A percentile compares a stretch with the other conserved stretches of the same genome.
phyloP scores from a whole-genome alignment of 2,329 filamentous ascomycete species.

The Aspergillus texensis region DNA sequence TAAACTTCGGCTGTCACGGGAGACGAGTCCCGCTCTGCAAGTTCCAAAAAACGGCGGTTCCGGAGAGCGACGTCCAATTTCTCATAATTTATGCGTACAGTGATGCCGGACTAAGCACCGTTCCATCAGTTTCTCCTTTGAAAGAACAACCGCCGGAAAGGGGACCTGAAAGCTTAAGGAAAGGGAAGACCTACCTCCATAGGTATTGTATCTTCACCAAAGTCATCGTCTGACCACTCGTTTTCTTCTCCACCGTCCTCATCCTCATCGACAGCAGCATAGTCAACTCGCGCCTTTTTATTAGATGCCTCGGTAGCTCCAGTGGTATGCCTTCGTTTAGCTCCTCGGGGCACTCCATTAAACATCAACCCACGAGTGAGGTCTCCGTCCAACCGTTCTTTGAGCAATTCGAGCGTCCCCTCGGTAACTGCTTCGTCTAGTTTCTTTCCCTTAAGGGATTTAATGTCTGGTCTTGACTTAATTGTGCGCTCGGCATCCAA shows the following conservation, averaged over 20 bases:
- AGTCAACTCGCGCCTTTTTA: slow-evolving; percentile 26
- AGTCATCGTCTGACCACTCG: slow-evolving; percentile 41
- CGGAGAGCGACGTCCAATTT: slow-evolving; percentile 82
- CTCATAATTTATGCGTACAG: slow-evolving; percentile 80
- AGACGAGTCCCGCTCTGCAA: slow-evolving; percentile 71
- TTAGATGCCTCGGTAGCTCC: slow-evolving; percentile 21
- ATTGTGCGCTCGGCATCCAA: slow-evolving; percentile 42
- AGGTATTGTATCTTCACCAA: slow-evolving; percentile 35
- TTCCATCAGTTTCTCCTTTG: background rate
- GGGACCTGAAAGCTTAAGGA: background rate
- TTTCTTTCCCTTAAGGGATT: slow-evolving; percentile 42
- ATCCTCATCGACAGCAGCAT: slow-evolving; percentile 32
- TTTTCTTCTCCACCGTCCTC: slow-evolving; percentile 36
- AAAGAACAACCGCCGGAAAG: slow-evolving; percentile 18
- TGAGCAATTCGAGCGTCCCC: slow-evolving; percentile 33
- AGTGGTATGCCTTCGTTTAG: slow-evolving; percentile 35
- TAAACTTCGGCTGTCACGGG: slow-evolving; percentile 78
- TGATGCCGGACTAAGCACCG: slow-evolving; percentile 62
- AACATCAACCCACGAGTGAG: slow-evolving; percentile 36
- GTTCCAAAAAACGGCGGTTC: slow-evolving; percentile 73
- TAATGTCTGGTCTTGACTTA: slow-evolving; percentile 32
- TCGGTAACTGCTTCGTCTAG: slow-evolving; percentile 36
- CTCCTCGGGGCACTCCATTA: slow-evolving; percentile 36
- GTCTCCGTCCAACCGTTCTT: slow-evolving; percentile 39
- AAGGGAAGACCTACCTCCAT: slow-evolving; percentile 39